A percentile compares a stretch with the other conserved stretches of the same genome.
phyloP scores from a whole-genome alignment of 257 asterid species.

The Thymus quinquecostatus region DNA sequence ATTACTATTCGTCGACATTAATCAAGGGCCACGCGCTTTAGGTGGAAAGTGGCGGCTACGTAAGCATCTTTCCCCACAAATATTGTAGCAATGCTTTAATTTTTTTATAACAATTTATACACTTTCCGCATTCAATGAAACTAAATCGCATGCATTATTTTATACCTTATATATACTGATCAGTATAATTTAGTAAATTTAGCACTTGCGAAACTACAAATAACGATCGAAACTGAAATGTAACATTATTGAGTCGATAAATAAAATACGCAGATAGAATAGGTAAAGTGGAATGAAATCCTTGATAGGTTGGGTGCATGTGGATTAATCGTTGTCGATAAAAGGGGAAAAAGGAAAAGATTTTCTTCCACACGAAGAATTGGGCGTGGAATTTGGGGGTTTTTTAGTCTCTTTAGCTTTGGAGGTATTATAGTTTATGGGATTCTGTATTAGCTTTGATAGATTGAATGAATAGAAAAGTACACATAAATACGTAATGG shows the following conservation, averaged over 20 bases:
- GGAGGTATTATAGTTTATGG: constrained; percentile 25
- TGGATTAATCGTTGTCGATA: constrained; percentile 35
- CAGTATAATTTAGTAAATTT: too few species aligned
- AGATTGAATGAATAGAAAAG: background rate
- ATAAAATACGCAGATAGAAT: too few species aligned
- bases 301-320: constrained; percentile 12
- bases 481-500: constrained; percentile 28
- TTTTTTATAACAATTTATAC: background rate
- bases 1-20: background rate
- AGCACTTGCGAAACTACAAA: too few species aligned
- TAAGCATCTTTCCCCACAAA: background rate
- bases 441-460: constrained; percentile 27
- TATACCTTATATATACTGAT: too few species aligned
- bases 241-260: too few species aligned
- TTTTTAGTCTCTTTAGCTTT: background rate
- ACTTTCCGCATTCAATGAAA: too few species aligned
- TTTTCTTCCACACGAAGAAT: constrained; percentile 36
- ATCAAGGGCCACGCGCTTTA: constrained; percentile 23
- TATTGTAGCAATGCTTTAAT: background rate
- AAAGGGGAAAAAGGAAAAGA: background rate
- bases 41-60: background rate
- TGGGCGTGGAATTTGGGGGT: background rate
- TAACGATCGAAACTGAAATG: too few species aligned
- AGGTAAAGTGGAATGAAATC: too few species aligned
- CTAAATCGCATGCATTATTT: too few species aligned